phyloP scores from a whole-genome alignment of 306 rosid species.

The Nissolia schottii region DNA sequence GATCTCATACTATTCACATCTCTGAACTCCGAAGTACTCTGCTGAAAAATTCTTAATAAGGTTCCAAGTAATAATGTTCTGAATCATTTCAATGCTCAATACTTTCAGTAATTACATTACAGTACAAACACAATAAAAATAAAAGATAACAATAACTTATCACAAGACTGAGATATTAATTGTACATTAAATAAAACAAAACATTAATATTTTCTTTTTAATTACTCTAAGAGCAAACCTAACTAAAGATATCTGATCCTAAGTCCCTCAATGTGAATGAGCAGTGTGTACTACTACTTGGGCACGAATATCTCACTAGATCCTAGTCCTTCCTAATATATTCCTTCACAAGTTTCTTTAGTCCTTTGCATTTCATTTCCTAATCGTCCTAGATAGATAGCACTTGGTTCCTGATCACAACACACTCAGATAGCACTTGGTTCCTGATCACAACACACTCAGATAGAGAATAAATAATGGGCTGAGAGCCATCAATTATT shows the following conservation, averaged over 20 bases:
- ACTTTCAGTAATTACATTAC: no score
- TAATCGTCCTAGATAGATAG: not conserved
- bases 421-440: not conserved
- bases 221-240: no score
- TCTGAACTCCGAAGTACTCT: not conserved
- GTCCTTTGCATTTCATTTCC: constrained; percentile 1
- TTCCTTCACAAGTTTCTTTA: not conserved
- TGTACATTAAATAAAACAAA: no score
- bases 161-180: no score
- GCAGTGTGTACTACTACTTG: constrained; percentile 10
- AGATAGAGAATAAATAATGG: not conserved
- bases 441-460: not conserved
- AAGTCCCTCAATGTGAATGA: not conserved
- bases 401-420: not conserved
- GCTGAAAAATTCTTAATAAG: not conserved
- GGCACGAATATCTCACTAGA: not conserved
- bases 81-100: no score
- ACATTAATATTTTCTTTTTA: no score
- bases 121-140: no score
- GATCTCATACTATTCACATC: not conserved
- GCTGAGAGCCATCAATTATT: not conserved
- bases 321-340: not conserved
- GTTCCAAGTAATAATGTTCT: no score
- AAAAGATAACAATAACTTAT: no score
- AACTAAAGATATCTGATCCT: no score